Evolutionary conservation across 257 asterid genomes (phyloP).

Genomic region (Capsicum chinense): DNA sequence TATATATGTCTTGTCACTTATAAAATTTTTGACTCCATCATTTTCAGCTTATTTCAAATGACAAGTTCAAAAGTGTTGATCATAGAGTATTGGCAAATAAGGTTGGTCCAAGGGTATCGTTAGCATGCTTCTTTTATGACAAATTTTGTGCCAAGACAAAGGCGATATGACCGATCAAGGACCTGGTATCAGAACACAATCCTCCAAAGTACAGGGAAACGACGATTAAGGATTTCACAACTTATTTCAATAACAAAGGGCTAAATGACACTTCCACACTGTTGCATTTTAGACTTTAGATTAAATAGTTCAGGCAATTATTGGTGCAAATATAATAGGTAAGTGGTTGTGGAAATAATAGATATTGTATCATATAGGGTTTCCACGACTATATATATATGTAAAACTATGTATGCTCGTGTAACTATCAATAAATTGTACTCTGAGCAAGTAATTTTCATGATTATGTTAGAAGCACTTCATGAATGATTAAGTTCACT

Average conservation of each 20-base stretch:
- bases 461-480: not conserved
- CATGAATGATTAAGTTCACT: not conserved
- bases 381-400: not conserved
- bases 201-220: conserved; percentile 42
- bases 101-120: conserved; percentile 35
- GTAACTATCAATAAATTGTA: not conserved
- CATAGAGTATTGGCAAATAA: conserved; percentile 39
- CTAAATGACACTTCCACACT: conserved; percentile 36
- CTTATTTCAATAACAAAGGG: conserved; percentile 27
- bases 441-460: not conserved
- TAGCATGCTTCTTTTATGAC: conserved; percentile 41
- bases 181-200: conserved; percentile 34
- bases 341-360: not conserved
- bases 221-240: conserved; percentile 27
- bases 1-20: not conserved
- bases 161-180: conserved; percentile 35
- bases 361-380: not conserved
- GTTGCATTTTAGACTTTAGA: conserved; percentile 33
- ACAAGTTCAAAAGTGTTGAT: conserved; percentile 14
- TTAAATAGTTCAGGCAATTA: not conserved
- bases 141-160: conserved; percentile 29
- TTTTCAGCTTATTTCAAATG: conserved; percentile 36
- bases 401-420: not conserved
- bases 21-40: not conserved
- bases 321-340: not conserved